A percentile compares a stretch with the other conserved stretches of the same genome.
Evolutionary conservation across 2,329 filamentous ascomycete species (phyloP).

Genomic region (Pseudocercospora pini-densiflorae): DNA sequence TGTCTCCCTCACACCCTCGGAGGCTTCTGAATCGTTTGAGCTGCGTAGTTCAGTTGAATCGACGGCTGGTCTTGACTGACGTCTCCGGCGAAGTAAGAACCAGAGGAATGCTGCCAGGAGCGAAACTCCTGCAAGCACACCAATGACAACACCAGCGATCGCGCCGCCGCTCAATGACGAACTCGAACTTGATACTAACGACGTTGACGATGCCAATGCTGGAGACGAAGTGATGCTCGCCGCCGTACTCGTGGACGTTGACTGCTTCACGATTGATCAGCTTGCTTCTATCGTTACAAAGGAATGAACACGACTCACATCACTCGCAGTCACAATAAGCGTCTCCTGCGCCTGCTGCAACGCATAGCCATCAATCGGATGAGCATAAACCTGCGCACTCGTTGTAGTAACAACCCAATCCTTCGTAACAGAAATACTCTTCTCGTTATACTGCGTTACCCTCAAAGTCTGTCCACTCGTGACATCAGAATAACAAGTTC

Average conservation of each 20-base stretch:
- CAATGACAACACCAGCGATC: conserved; percentile 19
- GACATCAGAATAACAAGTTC: conserved; percentile 24
- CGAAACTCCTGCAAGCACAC: conserved; percentile 10
- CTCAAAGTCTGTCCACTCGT: conserved; percentile 6
- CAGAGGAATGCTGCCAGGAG: conserved; percentile 6
- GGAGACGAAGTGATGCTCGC: too few species aligned
- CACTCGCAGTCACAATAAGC: conserved; percentile 5
- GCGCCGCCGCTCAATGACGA: conserved; percentile 7
- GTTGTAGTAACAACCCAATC: conserved; percentile 12
- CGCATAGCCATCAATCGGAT: conserved; percentile 26
- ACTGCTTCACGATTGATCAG: not conserved
- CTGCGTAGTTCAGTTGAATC: not conserved
- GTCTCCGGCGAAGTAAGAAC: conserved; percentile 10
- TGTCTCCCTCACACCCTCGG: not conserved
- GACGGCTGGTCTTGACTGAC: not conserved
- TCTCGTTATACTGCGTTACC: conserved; percentile 23
- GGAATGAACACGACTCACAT: not conserved
- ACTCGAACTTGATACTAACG: not conserved
- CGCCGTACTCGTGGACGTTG: too few species aligned
- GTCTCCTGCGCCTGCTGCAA: conserved; percentile 14
- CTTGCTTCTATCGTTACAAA: not conserved
- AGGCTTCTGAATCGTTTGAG: not conserved
- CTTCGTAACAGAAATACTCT: conserved; percentile 16
- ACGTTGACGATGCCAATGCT: not conserved
- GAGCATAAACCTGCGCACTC: conserved; percentile 19